Evolutionary conservation across 306 rosid species (phyloP), one percentile per base, ranked within the genome.

Genomic region (Casuarina cunninghamiana): DNA sequence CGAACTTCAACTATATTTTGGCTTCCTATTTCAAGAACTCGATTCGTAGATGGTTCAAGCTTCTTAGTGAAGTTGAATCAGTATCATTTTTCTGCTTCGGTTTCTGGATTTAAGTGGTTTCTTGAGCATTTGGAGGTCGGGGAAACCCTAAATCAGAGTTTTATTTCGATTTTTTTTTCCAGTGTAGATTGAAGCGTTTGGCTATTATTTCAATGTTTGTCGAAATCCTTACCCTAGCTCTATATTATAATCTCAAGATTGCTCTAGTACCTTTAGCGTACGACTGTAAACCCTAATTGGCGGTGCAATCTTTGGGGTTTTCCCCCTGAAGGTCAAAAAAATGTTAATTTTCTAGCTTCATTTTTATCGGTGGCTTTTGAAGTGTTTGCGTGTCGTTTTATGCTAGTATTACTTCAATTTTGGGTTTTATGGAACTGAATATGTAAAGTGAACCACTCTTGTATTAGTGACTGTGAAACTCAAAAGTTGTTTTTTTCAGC

Each of bases 1-100:
- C 19, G 51, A 38, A 60, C 39, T 79, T 73, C 4, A 77, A 77
- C 71, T 74, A 75, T 73, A 72, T 72, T 53, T 16, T 0, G 65
- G 37, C 51, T 60, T 11, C 11, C 53, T 5, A 70, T 58, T 49
- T 5, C 77, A 69, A 55, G 72, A 11, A 1, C 32, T 58, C n/a
- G 41, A 19, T 78, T 41, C 15, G 72, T 2, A 17, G 4, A 42
- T 26, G 57, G 38, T 46, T 50, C 10, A 2, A 70, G 39, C 17
- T 21, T 48, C 48, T 37, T 7, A 10, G 17, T 61, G 62, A 48
- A 11, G 73, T 38, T 15, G 4, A 2, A 45, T 10, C 60, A 62
- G 35, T 10, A 6, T 38, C 12, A 62, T 2, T 35, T 5, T 5
- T 37, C 16, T 61, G 41, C 69, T 35, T 62, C 7, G 19, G 26